Base-by-base conservation (phyloP, 2,329 filamentous ascomycete species). In the Tolypocladium album region DNA sequence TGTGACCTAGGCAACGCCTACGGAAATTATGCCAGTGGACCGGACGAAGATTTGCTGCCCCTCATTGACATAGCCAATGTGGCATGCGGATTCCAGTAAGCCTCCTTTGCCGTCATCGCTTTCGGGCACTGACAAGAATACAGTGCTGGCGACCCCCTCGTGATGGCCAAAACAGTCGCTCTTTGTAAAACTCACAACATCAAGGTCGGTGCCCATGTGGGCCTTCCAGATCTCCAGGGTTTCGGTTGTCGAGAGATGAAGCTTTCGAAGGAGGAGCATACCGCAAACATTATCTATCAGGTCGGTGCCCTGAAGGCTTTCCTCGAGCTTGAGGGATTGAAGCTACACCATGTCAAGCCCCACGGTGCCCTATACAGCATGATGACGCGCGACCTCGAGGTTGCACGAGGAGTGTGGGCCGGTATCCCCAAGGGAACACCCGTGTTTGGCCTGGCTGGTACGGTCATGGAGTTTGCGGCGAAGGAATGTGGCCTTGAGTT, bases 11-110 rank as follows among this genome's bases (percentile, higher is more conserved):
- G 76, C 20, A 77, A 79, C 67, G 78, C 68, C 53, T 79, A 75
- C 58, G 77, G 78, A 43, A 79, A 79, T 59, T 78, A 72, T 67
- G 65, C 66, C 56, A 75, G 73, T 62, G 82, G 82, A 11, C 82
- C 82, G 7, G 83, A 86, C 63, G 77, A 80, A 52, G 80, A 85
- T 53, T 36, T 53, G 50, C n/a, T 53, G 50, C 50, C 50, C 20
- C 5, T 53, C 50, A 53, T 53, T 22, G 50, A 53, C 50, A 36
- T 53, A 34, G 50, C 50, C 31, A 53, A 53, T 13, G 50, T 53
- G 31, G 50, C 50, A 8, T 53, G 50, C 50, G 50, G 50, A n/a
- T 53, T 53, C 31, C 50, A 53, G 50, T 53, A 31, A 36, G 50
- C 11, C 12, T 53, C 50, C 11, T 53, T 59, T 7, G 8, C 13